phyloP scores from a whole-genome alignment of 2,329 filamentous ascomycete species.

The Aspergillus sp. region DNA sequence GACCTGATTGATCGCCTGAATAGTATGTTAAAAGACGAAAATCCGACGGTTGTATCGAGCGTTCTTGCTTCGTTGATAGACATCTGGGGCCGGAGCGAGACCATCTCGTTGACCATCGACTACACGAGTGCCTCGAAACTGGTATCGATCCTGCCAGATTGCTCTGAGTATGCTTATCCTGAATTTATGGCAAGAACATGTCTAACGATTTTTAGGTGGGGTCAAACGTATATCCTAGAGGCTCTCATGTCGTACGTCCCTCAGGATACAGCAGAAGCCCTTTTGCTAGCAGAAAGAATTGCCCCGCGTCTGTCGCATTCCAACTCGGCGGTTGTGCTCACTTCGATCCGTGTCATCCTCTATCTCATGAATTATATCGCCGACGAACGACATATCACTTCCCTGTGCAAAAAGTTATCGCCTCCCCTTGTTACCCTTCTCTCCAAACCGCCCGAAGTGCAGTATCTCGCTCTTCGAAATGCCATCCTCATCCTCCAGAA shows the following conservation, averaged over 20 bases:
- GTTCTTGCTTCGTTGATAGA: slow-evolving; percentile 90
- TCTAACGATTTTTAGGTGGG: slow-evolving; percentile 66
- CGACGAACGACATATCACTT: slow-evolving; percentile 82
- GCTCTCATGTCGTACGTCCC: slow-evolving; percentile 97
- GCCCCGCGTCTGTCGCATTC: slow-evolving; percentile 94
- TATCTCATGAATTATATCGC: slow-evolving; percentile 99
- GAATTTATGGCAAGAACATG: background rate
- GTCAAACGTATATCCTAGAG: slow-evolving; percentile 97
- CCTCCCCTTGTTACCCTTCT: slow-evolving; percentile 91
- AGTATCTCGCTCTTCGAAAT: slow-evolving; percentile 92
- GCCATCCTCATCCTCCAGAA: slow-evolving; percentile 90
- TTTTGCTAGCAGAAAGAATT: slow-evolving; percentile 88
- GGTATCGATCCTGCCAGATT: slow-evolving; percentile 92
- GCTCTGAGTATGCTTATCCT: slow-evolving; percentile 73
- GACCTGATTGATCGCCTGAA: slow-evolving; percentile 93
- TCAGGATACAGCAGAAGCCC: slow-evolving; percentile 82
- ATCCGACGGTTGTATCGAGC: slow-evolving; percentile 94
- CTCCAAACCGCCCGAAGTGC: slow-evolving; percentile 96
- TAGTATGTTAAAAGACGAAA: slow-evolving; percentile 86
- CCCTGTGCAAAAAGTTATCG: slow-evolving; percentile 87
- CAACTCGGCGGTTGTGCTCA: slow-evolving; percentile 93
- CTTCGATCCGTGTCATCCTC: slow-evolving; percentile 91
- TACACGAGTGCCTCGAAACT: slow-evolving; percentile 98
- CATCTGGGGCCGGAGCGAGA: slow-evolving; percentile 97
- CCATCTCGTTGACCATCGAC: slow-evolving; percentile 96